A percentile compares a stretch with the other conserved stretches of the same genome.
These are phyloP conservation scores for Achlya hypogyna DNA, from an alignment of 352 stramenopile species.

Conservation along the genomic window DNA sequence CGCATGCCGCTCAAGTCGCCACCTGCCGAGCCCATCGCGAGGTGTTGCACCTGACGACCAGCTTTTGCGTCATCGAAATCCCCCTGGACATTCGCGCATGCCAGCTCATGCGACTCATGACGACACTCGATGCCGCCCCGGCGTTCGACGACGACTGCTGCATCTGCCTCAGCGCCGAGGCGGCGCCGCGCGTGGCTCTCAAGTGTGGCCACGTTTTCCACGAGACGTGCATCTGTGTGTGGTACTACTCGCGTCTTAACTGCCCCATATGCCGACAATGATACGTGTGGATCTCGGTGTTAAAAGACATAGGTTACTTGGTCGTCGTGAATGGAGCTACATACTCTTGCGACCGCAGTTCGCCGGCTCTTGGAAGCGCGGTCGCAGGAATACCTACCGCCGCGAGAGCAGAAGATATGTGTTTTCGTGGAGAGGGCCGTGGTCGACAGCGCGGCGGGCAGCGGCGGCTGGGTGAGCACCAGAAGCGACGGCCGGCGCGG, in stretches of 20 bases:
- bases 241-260: conserved; percentile 51
- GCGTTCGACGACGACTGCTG: conserved; percentile 26
- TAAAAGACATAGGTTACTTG: too few species aligned
- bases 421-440: neutral
- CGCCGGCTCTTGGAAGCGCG: neutral
- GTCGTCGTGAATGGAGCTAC: neutral
- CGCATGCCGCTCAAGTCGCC: conserved; percentile 34
- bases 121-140: conserved; percentile 16
- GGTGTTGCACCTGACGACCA: conserved; percentile 36
- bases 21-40: conserved; percentile 42
- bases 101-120: conserved; percentile 36
- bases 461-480: neutral
- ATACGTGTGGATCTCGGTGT: neutral
- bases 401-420: conserved; percentile 6
- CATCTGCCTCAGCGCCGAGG: conserved; percentile 38
- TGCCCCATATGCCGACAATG: conserved; percentile 47
- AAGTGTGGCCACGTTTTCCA: conserved; percentile 64
- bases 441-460: neutral
- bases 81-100: conserved; percentile 35
- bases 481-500: too few species aligned
- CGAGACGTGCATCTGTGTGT: conserved; percentile 60
- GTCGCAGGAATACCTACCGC: conserved; percentile 3
- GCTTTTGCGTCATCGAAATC: conserved; percentile 43
- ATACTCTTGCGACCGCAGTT: neutral
- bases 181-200: conserved; percentile 27